phyloP scores from a whole-genome alignment of 345 rosid species.

The Pistacia integerrima region DNA sequence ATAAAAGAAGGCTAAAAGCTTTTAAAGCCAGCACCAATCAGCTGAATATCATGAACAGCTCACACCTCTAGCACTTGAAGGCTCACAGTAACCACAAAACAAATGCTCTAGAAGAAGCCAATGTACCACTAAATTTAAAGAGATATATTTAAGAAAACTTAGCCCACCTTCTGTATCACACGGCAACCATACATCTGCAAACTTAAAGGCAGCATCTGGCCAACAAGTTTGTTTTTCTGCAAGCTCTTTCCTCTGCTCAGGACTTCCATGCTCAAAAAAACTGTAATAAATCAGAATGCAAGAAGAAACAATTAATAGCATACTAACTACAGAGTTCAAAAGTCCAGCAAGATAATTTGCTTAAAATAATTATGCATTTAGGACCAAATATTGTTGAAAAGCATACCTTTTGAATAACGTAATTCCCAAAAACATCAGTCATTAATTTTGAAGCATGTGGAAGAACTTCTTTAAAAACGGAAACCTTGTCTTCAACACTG shows the following conservation, averaged over 20 bases:
- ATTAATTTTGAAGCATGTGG: constrained; percentile 86
- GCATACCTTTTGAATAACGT: constrained; percentile 93
- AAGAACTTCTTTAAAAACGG: constrained; percentile 87
- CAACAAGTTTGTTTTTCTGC: constrained; percentile 85
- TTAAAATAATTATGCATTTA: background rate
- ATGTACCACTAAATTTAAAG: no score
- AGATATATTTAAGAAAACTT: no score
- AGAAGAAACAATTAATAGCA: constrained; percentile 11
- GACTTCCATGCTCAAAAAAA: constrained; percentile 91
- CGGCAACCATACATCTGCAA: constrained; percentile 99
- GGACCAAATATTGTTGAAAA: background rate
- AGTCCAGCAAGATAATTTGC: constrained; percentile 2
- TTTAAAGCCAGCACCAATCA: no score
- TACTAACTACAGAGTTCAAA: background rate
- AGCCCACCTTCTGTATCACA: constrained; percentile 91
- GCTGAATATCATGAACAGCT: no score
- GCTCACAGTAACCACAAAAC: no score
- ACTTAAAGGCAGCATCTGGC: constrained; percentile 87
- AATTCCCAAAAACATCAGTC: constrained; percentile 98
- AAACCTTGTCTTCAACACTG: constrained; percentile 71
- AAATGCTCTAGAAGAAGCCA: no score
- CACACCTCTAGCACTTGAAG: no score
- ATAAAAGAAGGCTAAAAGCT: no score
- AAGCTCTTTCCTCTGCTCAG: constrained; percentile 83
- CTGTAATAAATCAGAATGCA: constrained; percentile 41